A percentile compares a stretch with the other conserved stretches of the same genome.
phyloP scores from a whole-genome alignment of 768 basidiomycete genomes.

The Tylopilus sp. region DNA sequence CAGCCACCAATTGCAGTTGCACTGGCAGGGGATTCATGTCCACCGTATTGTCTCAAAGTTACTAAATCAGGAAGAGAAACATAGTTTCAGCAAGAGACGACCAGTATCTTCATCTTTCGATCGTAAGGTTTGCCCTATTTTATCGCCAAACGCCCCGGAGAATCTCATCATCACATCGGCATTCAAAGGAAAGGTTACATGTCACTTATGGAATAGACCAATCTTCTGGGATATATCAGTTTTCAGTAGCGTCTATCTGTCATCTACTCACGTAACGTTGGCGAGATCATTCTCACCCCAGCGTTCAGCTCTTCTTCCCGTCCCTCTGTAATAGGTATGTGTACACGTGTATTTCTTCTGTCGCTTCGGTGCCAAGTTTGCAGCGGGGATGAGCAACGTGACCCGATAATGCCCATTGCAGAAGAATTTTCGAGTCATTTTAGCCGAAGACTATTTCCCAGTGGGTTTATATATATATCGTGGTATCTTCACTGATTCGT shows the following conservation, averaged over 20 bases:
- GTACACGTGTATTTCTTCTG: constrained; percentile 14
- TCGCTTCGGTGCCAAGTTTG: constrained; percentile 13
- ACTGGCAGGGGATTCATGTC: not conserved
- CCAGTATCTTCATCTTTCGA: not conserved
- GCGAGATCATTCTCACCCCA: constrained; percentile 18
- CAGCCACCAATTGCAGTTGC: not conserved
- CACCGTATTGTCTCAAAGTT: not conserved
- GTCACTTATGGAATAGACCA: not conserved
- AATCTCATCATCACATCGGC: not conserved
- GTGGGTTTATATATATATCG: constrained; percentile 19
- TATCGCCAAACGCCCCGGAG: not conserved
- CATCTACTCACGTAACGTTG: constrained; percentile 20
- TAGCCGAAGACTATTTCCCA: constrained; percentile 10
- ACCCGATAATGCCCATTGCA: constrained; percentile 11
- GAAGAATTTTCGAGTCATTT: constrained; percentile 9
- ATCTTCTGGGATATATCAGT: constrained; percentile 7
- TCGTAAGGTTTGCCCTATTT: not conserved
- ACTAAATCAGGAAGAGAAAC: constrained; percentile 2
- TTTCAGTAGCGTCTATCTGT: constrained; percentile 11
- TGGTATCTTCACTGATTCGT: constrained; percentile 3
- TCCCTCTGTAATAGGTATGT: constrained; percentile 16
- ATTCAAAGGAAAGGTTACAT: not conserved
- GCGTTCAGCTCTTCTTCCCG: constrained; percentile 7
- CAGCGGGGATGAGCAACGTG: constrained; percentile 14
- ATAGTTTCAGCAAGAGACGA: not conserved